These are phyloP conservation scores for Piper longum DNA, from an alignment of 164 flowering plant genomes.

Conservation along the genomic window DNA sequence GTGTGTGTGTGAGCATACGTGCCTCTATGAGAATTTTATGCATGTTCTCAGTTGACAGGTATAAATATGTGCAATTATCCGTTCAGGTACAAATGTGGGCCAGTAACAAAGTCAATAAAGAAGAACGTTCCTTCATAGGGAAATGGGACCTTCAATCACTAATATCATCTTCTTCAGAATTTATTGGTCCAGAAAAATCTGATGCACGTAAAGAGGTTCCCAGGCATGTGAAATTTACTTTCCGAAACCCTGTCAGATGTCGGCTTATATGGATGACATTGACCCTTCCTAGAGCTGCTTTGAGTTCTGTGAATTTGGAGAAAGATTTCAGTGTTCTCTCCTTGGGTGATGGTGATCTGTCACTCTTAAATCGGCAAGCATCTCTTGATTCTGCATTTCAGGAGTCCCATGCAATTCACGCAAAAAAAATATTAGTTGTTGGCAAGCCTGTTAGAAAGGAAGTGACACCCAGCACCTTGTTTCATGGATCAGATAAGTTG, in stretches of 20 bases:
- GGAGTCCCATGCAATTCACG: constrained; percentile 74
- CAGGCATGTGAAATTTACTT: constrained; percentile 67
- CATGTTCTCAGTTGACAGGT: no score
- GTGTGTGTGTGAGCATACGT: background rate
- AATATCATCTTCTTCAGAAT: constrained; percentile 52
- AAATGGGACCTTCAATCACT: constrained; percentile 84
- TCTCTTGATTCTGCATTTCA: constrained; percentile 58
- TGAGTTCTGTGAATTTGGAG: constrained; percentile 62
- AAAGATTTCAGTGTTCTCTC: constrained; percentile 57
- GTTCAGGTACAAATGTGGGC: constrained; percentile 95
- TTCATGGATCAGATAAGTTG: constrained; percentile 41
- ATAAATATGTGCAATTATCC: background rate
- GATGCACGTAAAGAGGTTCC: constrained; percentile 26
- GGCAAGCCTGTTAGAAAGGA: constrained; percentile 53
- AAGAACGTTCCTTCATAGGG: constrained; percentile 70
- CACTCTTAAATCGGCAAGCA: constrained; percentile 45
- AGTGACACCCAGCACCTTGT: constrained; percentile 14
- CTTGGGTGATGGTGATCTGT: constrained; percentile 72
- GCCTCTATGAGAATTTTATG: no score
- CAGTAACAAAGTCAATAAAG: constrained; percentile 68
- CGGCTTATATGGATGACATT: constrained; percentile 87
- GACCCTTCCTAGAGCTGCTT: constrained; percentile 49
- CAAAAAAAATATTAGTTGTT: constrained; percentile 60
- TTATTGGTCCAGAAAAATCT: constrained; percentile 56
- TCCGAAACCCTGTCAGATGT: constrained; percentile 67